phyloP scores from a whole-genome alignment of 768 basidiomycete genomes.

The Kwoniella heveanensis region DNA sequence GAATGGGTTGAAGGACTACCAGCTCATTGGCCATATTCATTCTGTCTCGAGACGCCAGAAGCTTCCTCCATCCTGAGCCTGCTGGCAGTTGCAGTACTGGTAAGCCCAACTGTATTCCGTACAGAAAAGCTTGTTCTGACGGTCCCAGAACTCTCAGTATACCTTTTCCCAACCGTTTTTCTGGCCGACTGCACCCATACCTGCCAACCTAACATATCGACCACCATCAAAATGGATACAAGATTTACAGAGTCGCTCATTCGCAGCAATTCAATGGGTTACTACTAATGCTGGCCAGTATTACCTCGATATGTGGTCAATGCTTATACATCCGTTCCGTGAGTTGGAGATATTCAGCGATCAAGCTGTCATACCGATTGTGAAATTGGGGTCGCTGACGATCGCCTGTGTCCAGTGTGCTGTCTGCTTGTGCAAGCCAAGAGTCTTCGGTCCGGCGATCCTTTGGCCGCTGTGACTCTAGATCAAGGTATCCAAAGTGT shows the following conservation, averaged over 20 bases:
- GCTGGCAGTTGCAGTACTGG: conserved; percentile 8
- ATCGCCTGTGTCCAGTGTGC: background rate
- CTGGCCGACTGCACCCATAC: conserved; percentile 16
- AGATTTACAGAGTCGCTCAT: conserved; percentile 4
- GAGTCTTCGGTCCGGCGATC: conserved; percentile 9
- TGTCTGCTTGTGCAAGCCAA: conserved; percentile 5
- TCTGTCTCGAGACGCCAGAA: conserved; percentile 11
- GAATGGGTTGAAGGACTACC: conserved; percentile 9
- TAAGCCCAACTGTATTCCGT: background rate
- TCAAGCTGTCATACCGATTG: too few relatives aligned
- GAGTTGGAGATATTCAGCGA: background rate
- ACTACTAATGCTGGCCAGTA: conserved; percentile 6
- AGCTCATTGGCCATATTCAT: conserved; percentile 9
- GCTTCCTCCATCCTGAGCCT: conserved; percentile 12
- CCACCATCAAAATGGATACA: conserved; percentile 10
- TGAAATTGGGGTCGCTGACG: too few relatives aligned
- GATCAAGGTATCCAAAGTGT: conserved; percentile 9
- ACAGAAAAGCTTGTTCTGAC: too few relatives aligned
- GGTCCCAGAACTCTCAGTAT: background rate
- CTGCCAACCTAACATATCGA: conserved; percentile 11
- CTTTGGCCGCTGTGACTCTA: conserved; percentile 3
- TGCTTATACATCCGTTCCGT: conserved; percentile 17
- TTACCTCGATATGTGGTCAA: conserved; percentile 17
- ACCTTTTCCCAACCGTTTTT: conserved; percentile 16
- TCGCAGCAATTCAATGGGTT: conserved; percentile 11